Evolutionary conservation across 768 basidiomycete genomes (phyloP), one percentile per base, ranked within the genome.

Genomic region (Galerina sulciceps): DNA sequence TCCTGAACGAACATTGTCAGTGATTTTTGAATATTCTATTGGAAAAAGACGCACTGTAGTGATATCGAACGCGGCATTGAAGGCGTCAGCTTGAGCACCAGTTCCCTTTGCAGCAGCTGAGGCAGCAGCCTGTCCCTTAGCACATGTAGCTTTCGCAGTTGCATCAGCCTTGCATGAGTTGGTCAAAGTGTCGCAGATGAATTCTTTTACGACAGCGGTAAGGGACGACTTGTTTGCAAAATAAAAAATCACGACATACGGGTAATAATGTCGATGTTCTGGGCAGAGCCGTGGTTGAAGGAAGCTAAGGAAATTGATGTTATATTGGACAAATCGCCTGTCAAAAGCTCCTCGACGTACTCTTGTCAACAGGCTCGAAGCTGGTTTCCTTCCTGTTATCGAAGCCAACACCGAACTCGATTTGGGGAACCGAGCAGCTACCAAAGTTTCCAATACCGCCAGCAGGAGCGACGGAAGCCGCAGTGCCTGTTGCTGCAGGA

Each of bases 31-130:
- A 5, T 17, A 2, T 54, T 34, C 11, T 22, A 13, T 1, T 9
- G 18, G 14, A 57, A 22, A 6, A 34, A 15, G 40, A 13, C 48
- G 47, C 47, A 79, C 79, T 47, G 85, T 86, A 4, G 46, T 71
- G 58, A 84, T 78, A 17, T 82, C 84, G 61, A 88, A 85, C 42
- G 70, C 80, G 15, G 74, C 76, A 71, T 89, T 88, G 79, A 87
- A 89, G 4, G 75, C 80, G 68, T 88, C 87, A 14, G 87, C 86
- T 63, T 85, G 82, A 10, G 73, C 79, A 61, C 86, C 86, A 31
- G 76, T 77, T 59, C 73, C 75, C 6, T 75, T 73, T 1, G 77
- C 47, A 9, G 72, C 76, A 36, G 79, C 72, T 55, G 69, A 67
- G 15, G 83, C 83, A 52, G 82, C 80, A 34, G 75, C 60, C 42